phyloP scores from a whole-genome alignment of 441 rosid species.

The Kokia cookei region DNA sequence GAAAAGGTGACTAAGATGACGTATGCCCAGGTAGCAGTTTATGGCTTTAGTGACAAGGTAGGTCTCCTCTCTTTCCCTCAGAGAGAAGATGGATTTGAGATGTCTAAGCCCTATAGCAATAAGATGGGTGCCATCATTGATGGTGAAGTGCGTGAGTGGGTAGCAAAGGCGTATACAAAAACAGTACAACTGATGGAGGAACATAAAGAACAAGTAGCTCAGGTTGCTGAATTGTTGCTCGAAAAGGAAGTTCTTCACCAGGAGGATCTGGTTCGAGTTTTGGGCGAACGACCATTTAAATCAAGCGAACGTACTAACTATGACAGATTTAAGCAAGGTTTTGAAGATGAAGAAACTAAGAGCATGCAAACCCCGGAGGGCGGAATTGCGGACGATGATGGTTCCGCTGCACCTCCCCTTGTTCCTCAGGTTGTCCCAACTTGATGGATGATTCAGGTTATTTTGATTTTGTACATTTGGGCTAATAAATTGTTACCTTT shows the following conservation, averaged over 20 bases:
- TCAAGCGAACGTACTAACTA: conserved; percentile 46
- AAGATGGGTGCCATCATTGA: conserved; percentile 66
- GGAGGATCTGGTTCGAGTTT: conserved; percentile 45
- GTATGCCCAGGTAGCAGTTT: conserved; percentile 69
- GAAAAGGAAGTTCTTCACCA: conserved; percentile 74
- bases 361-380: conserved; percentile 12
- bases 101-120: conserved; percentile 69
- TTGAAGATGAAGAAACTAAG: conserved; percentile 29
- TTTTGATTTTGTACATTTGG: conserved; percentile 32
- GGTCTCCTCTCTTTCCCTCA: conserved; percentile 72
- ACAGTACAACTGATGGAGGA: conserved; percentile 45
- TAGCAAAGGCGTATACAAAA: conserved; percentile 42
- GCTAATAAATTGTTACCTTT: background rate
- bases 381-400: conserved; percentile 37
- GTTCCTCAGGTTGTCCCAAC: conserved; percentile 65
- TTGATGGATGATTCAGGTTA: conserved; percentile 18
- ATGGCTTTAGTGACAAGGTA: conserved; percentile 72
- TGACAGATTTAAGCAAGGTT: conserved; percentile 61
- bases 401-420: conserved; percentile 41
- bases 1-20: conserved; percentile 81
- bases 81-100: conserved; percentile 50
- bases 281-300: conserved; percentile 70
- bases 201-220: conserved; percentile 54
- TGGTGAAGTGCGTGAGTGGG: conserved; percentile 64
- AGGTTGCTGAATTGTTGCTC: conserved; percentile 58